phyloP scores from a whole-genome alignment of 2,329 filamentous ascomycete species.

The Diaporthe caulivora region DNA sequence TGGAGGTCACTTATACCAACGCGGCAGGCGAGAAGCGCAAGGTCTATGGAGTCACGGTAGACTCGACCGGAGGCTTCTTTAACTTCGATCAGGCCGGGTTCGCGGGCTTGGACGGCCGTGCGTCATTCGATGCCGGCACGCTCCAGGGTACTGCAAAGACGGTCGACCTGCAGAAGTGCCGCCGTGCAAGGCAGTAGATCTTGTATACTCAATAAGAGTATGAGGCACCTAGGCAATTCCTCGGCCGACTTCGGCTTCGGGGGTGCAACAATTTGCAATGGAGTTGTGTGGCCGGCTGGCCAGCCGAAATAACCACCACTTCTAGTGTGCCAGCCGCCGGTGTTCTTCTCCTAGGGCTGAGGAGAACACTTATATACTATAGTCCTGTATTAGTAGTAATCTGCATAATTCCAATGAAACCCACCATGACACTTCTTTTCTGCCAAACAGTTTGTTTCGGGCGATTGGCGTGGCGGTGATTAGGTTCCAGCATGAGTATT shows the following conservation, averaged over 20 bases:
- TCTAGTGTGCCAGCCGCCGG: not conserved
- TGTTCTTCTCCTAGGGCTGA: not conserved
- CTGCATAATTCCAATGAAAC: not conserved
- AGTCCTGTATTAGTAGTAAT: slow-evolving; percentile 7
- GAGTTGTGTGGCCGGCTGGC: not conserved
- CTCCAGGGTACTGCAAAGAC: slow-evolving; percentile 13
- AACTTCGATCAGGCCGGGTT: slow-evolving; percentile 31
- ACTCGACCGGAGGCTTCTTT: slow-evolving; percentile 27
- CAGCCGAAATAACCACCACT: not conserved
- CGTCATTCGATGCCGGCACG: slow-evolving; percentile 15
- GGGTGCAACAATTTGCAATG: not conserved
- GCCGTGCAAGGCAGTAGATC: slow-evolving; percentile 6
- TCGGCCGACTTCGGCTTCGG: too few species aligned
- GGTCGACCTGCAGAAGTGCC: slow-evolving; percentile 15
- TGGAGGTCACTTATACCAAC: slow-evolving; percentile 28
- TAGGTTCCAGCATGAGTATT: not conserved
- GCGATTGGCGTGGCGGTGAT: not conserved
- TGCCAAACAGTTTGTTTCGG: not conserved
- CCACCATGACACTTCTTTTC: not conserved
- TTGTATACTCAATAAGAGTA: too few species aligned
- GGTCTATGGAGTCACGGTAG: slow-evolving; percentile 27
- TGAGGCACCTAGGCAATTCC: not conserved
- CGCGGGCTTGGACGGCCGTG: slow-evolving; percentile 20
- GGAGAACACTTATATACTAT: not conserved
- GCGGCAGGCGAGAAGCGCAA: slow-evolving; percentile 5